phyloP scores from a whole-genome alignment of 2,329 filamentous ascomycete species.

The Cladorrhinum sp. region DNA sequence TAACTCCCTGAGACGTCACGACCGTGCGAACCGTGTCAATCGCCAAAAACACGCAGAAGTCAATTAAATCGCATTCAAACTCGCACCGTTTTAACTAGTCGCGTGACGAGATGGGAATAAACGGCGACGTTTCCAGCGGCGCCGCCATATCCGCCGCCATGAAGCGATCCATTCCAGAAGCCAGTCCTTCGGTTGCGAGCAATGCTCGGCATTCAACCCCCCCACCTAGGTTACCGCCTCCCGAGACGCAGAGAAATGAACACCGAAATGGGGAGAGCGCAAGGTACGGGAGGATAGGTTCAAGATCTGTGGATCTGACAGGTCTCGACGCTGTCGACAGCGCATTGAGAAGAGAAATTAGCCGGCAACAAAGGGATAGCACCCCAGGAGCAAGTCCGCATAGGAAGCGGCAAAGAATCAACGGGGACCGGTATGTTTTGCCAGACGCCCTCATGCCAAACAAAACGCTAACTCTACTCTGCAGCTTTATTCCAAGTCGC shows the following conservation, averaged over 20 bases:
- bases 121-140: slow-evolving; percentile 22
- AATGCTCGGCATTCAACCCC: slow-evolving; percentile 22
- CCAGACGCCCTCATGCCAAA: background rate
- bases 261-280: slow-evolving; percentile 11
- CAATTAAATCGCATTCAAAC: background rate
- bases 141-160: slow-evolving; percentile 15
- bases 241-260: slow-evolving; percentile 5
- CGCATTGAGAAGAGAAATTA: slow-evolving; percentile 51
- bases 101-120: slow-evolving; percentile 19
- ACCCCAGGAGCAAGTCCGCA: slow-evolving; percentile 54
- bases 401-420: slow-evolving; percentile 58
- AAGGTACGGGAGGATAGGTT: slow-evolving; percentile 13
- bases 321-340: slow-evolving; percentile 51
- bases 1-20: background rate
- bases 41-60: background rate
- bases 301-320: slow-evolving; percentile 29
- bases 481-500: slow-evolving; percentile 90
- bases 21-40: background rate
- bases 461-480: background rate
- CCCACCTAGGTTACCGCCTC: slow-evolving; percentile 7
- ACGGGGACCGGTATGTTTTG: slow-evolving; percentile 56
- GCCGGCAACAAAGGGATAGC: slow-evolving; percentile 49
- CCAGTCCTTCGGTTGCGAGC: slow-evolving; percentile 21
- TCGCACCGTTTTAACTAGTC: background rate
- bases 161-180: slow-evolving; percentile 20